Evolutionary conservation across 495 filamentous ascomycete genomes (phyloP), one percentile per base, ranked within the genome.

Genomic region (Penicillium manginii): DNA sequence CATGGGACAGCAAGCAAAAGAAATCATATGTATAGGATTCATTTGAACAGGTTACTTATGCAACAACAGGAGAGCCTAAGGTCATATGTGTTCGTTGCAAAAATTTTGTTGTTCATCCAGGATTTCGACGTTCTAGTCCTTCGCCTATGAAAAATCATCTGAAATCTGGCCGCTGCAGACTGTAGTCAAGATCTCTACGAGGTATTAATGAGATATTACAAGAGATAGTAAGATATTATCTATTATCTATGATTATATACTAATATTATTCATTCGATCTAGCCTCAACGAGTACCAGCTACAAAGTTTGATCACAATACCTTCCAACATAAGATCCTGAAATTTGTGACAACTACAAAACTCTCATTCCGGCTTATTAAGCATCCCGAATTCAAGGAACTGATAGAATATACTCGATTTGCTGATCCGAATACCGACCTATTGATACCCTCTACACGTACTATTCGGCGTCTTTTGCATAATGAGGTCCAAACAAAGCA

Each of bases 21-120:
- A 7, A 17, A 17, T 18, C n/a, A n/a, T n/a, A n/a, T n/a, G 40
- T 21, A 18, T 45, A n/a, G 40, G 12, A n/a, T 3, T 2, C 8
- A n/a, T 61, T 61, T 50, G 23, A 61, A 22, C 40, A 62, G 43
- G 55, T 62, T 23, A 50, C 50, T 29, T 3, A 62, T 45, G 19
- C 48, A 46, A 53, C 37, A 45, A 54, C 54, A 21, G 53, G 54
- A 14, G 54, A 57, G 59, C 35, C 54, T 11, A 62, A 56, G 50
- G 50, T 62, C 42, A 62, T 62, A 18, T 62, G 32, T 29, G 50
- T 35, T 12, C 54, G 31, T n/a, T 57, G 43, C n/a, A n/a, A n/a
- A n/a, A n/a, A n/a, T n/a, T n/a, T n/a, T n/a, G 23, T 57, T 50
- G 21, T 42, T 48, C 42, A 57, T 45, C 45, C 47, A 12, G 47